Percentiles rank a stretch among this genome's conserved stretches.
phyloP scores from a whole-genome alignment of 768 basidiomycete species.

The Mycena metata region DNA sequence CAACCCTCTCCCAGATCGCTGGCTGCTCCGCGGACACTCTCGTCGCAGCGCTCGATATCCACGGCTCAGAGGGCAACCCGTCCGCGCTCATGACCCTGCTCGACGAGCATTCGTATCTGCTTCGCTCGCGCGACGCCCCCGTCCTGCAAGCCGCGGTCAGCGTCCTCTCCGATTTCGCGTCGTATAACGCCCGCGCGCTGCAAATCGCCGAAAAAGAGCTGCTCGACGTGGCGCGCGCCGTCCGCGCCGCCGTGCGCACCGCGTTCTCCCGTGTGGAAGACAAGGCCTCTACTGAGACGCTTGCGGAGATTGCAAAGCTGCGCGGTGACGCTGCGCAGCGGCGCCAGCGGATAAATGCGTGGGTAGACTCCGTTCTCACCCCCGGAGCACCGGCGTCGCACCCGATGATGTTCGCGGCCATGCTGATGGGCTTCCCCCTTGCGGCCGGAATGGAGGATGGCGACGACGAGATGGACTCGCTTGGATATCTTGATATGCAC shows the following conservation, averaged over 20 bases:
- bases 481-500: slow-evolving; percentile 66
- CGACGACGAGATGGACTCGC: slow-evolving; percentile 58
- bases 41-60: slow-evolving; percentile 68
- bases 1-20: slow-evolving; percentile 56
- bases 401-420: slow-evolving; percentile 73
- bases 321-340: slow-evolving; percentile 55
- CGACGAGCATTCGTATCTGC: slow-evolving; percentile 61
- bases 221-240: slow-evolving; percentile 56
- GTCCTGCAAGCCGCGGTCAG: slow-evolving; percentile 61
- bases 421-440: slow-evolving; percentile 70
- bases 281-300: slow-evolving; percentile 53
- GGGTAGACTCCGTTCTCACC: slow-evolving; percentile 64
- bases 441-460: slow-evolving; percentile 52
- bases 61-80: slow-evolving; percentile 53
- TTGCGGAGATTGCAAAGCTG: slow-evolving; percentile 62
- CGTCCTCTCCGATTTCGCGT: slow-evolving; percentile 48
- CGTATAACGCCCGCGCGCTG: slow-evolving; percentile 51
- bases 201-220: slow-evolving; percentile 68
- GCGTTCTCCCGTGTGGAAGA: slow-evolving; percentile 65
- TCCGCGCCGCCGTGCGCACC: slow-evolving; percentile 58
- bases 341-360: slow-evolving; percentile 61
- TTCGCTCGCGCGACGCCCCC: slow-evolving; percentile 70
- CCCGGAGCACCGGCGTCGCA: slow-evolving; percentile 53
- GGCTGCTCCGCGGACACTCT: slow-evolving; percentile 65
- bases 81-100: slow-evolving; percentile 58